phyloP scores from a whole-genome alignment of 2,329 filamentous ascomycete species.

The Scedosporium aurantiacum region DNA sequence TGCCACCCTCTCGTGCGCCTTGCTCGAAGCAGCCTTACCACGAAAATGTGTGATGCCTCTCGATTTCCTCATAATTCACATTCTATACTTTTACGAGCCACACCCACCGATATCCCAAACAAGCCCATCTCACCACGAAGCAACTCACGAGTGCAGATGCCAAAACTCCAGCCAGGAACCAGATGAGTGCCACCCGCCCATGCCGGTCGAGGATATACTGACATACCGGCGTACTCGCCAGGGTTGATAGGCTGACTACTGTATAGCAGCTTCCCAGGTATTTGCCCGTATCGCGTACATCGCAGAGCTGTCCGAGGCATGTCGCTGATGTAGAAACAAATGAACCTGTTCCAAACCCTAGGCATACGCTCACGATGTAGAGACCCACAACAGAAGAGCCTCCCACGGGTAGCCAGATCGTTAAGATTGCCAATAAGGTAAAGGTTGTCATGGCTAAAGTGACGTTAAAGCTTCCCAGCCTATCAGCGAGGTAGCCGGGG shows the following conservation, averaged over 20 bases:
- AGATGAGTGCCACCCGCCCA: neutral
- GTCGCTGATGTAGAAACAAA: conserved; percentile 71
- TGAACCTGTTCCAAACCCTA: conserved; percentile 69
- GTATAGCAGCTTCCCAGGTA: conserved; percentile 19
- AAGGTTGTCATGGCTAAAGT: conserved; percentile 56
- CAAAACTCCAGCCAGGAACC: neutral
- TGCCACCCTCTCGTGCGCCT: too few species aligned
- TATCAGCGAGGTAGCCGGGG: conserved; percentile 66
- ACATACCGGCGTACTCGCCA: conserved; percentile 9
- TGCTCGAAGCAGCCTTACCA: too few species aligned
- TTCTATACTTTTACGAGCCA: neutral
- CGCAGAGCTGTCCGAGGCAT: conserved; percentile 70
- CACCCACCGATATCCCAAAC: neutral
- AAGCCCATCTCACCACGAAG: neutral
- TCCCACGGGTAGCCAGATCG: conserved; percentile 59
- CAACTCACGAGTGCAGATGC: neutral
- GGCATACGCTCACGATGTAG: conserved; percentile 40
- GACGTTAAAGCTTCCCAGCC: conserved; percentile 68
- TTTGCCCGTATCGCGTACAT: conserved; percentile 59
- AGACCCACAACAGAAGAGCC: conserved; percentile 49
- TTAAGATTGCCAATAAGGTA: conserved; percentile 44
- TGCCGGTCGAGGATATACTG: conserved; percentile 5
- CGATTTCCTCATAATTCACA: neutral
- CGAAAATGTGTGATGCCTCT: too few species aligned
- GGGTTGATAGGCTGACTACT: conserved; percentile 15